Conservation (phyloP, 2,329 filamentous ascomycete genomes). For the Pyrenophora tritici-repentis region DNA sequence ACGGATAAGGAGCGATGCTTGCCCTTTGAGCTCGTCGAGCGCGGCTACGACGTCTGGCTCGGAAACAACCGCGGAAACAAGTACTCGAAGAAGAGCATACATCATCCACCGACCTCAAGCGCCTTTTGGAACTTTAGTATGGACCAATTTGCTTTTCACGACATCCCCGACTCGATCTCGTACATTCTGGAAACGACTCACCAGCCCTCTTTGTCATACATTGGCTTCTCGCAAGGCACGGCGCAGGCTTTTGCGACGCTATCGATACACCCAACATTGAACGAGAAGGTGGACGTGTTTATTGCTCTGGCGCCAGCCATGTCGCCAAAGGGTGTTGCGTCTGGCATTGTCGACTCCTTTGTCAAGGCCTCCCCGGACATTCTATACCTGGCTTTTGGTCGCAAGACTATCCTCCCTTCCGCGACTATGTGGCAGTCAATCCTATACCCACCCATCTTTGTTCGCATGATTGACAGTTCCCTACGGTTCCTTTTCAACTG, state of each 20-base stretch:
- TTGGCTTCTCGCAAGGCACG: conserved; percentile 96
- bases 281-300: conserved; percentile 92
- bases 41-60: conserved; percentile 95
- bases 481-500: conserved; percentile 88
- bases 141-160: conserved; percentile 96
- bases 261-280: conserved; percentile 88
- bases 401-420: conserved; percentile 87
- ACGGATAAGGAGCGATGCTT: conserved; percentile 85
- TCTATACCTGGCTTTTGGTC: conserved; percentile 88
- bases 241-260: conserved; percentile 94
- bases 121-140: conserved; percentile 98
- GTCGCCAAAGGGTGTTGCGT: conserved; percentile 89
- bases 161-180: conserved; percentile 91
- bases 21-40: conserved; percentile 85
- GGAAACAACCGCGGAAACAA: conserved; percentile 99
- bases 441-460: conserved; percentile 91
- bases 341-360: conserved; percentile 87
- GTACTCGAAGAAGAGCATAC: conserved; percentile 93
- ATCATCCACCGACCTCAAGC: conserved; percentile 71
- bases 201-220: conserved; percentile 86
- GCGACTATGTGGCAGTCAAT: conserved; percentile 98
- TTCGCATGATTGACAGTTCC: conserved; percentile 81
- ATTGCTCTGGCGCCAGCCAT: conserved; percentile 95
- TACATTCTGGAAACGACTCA: conserved; percentile 86
- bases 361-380: conserved; percentile 93